Evolutionary conservation across 2,329 filamentous ascomycete genomes (phyloP), one percentile per base, ranked within the genome.

Genomic region (Verticillium zaregamsianum): DNA sequence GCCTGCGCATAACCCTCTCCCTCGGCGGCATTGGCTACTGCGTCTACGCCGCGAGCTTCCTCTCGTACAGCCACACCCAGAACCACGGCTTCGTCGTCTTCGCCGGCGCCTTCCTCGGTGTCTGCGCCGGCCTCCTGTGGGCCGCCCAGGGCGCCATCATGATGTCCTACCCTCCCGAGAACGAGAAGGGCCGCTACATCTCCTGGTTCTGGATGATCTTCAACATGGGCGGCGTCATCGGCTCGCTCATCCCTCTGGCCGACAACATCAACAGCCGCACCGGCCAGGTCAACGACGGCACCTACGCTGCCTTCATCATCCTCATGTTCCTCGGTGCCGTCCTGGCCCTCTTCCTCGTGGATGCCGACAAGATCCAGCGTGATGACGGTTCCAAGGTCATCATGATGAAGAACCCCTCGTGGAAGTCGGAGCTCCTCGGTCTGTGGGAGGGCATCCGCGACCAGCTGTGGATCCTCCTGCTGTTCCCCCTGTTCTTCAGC

Each of bases 161-260:
- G 89, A 94, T 96, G 86, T 88, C 90, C 49, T 97, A 97, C 74
- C 93, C 93, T 2, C 81, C 85, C 23, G 93, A 97, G 77, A 76
- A 86, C 37, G 85, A 86, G 66, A 97, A 97, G 81, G 93, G 93
- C 55, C 88, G 89, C 63, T 97, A 93, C 74, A 96, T 97, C 73
- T 90, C 90, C 64, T 88, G 87, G 79, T 97, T 97, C 78, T 97
- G 93, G 93, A 88, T 93, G 74, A 96, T 97, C 70, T 97, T 97
- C 83, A 97, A 97, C 76, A 76, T 93, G 63, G 93, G 93, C 68
- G 93, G 88, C 69, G 93, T 97, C 64, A 92, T 97, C 74, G 93
- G 93, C 65, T 87, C 89, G 70, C 76, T 89, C 23, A 90, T 92
- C 64, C 89, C 89, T n/a, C 83, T 92, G 5, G 90, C 83, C 65